A percentile compares a stretch with the other conserved stretches of the same genome.
Conservation (phyloP, 495 filamentous ascomycete species). For the Podospora pseudocomata region DNA sequence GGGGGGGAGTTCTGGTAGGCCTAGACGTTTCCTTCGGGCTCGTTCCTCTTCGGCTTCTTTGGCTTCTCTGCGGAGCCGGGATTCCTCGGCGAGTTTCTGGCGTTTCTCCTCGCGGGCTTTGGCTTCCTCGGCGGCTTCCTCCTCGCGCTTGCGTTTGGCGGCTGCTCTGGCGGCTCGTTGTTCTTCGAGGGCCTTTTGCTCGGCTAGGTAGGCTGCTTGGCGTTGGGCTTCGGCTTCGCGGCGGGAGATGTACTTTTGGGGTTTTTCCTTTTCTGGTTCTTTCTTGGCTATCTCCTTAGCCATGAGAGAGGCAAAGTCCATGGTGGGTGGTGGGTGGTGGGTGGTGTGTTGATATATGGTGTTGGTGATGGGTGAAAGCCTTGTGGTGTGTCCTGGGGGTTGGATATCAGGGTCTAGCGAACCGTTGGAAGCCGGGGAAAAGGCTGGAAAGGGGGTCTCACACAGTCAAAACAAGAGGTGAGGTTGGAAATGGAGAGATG, state of each 20-base stretch:
- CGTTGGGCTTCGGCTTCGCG: constrained; percentile 83
- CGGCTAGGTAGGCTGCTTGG: constrained; percentile 71
- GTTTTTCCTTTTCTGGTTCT: constrained; percentile 57
- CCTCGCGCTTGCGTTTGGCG: constrained; percentile 85
- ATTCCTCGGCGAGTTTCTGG: constrained; percentile 75
- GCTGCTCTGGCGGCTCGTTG: constrained; percentile 62
- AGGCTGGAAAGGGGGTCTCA: not conserved
- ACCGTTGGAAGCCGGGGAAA: constrained; percentile 4
- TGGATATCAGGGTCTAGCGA: not conserved
- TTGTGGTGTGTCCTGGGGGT: not conserved
- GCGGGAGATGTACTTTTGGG: constrained; percentile 76
- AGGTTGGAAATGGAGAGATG: not conserved
- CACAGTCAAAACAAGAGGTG: not conserved
- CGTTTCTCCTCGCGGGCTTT: constrained; percentile 75
- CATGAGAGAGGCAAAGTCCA: constrained; percentile 96
- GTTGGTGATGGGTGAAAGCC: constrained; percentile 2
- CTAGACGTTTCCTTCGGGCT: constrained; percentile 48
- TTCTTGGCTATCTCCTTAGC: constrained; percentile 80
- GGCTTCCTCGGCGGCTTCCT: constrained; percentile 69
- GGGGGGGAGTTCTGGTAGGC: constrained; percentile 66
- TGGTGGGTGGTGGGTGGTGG: constrained; percentile 44
- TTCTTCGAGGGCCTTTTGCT: constrained; percentile 65
- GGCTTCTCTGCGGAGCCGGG: constrained; percentile 62
- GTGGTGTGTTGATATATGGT: not conserved
- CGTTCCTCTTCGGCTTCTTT: constrained; percentile 58